A percentile compares a stretch with the other conserved stretches of the same genome.
phyloP scores from a whole-genome alignment of 2,329 filamentous ascomycete genomes.

The Tolypocladium capitatum region DNA sequence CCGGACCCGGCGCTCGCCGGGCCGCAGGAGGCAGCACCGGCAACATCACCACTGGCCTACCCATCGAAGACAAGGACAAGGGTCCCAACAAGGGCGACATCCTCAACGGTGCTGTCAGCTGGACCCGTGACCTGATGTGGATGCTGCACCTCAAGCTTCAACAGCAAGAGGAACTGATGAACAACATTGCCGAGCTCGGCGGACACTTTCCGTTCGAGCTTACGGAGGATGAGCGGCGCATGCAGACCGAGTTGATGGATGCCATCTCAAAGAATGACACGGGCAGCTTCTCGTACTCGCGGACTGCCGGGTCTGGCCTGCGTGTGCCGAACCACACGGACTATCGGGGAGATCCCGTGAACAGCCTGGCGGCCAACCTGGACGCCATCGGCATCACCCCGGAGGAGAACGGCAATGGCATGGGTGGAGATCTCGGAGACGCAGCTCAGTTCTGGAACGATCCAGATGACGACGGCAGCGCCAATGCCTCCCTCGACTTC shows the following conservation, averaged over 20 bases:
- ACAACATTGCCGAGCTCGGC: slow-evolving; percentile 59
- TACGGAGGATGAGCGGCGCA: slow-evolving; percentile 85
- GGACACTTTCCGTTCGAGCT: slow-evolving; percentile 67
- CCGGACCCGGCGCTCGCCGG: slow-evolving; percentile 69
- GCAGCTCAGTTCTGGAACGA: slow-evolving; percentile 51
- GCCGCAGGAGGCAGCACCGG: slow-evolving; percentile 57
- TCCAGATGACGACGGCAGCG: slow-evolving; percentile 59
- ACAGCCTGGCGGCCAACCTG: slow-evolving; percentile 25
- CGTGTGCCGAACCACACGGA: slow-evolving; percentile 91
- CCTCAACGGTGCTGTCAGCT: slow-evolving; percentile 89
- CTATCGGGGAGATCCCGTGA: slow-evolving; percentile 66
- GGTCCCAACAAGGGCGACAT: slow-evolving; percentile 98
- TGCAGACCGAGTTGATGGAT: slow-evolving; percentile 86
- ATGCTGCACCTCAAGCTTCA: slow-evolving; percentile 79
- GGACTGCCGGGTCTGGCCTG: slow-evolving; percentile 69
- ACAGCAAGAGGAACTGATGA: slow-evolving; percentile 77
- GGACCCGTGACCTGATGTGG: slow-evolving; percentile 98
- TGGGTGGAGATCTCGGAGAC: slow-evolving; percentile 34
- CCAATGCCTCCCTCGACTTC: slow-evolving; percentile 55
- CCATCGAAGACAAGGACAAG: slow-evolving; percentile 95
- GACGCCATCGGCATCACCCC: slow-evolving; percentile 25
- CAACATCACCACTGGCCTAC: slow-evolving; percentile 84
- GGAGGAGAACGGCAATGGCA: slow-evolving; percentile 23
- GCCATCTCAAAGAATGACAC: slow-evolving; percentile 70
- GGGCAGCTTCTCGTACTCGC: slow-evolving; percentile 69